Evolutionary conservation across 768 basidiomycete genomes (phyloP).

Genomic region (Leccinum rimulosum): DNA sequence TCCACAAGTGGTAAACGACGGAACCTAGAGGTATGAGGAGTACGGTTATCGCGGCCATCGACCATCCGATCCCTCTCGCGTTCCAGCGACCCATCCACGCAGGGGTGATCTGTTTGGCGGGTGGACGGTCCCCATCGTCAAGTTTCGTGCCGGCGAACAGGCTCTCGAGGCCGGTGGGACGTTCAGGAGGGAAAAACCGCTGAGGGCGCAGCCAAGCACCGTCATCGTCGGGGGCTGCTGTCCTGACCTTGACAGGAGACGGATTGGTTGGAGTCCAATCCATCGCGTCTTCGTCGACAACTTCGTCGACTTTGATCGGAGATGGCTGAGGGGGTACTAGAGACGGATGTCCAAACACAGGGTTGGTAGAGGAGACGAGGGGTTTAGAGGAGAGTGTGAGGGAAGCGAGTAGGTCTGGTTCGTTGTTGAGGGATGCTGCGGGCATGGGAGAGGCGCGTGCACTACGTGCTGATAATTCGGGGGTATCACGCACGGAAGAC

Average conservation of each 20-base stretch:
- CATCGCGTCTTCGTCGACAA: constrained; percentile 45
- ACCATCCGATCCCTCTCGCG: constrained; percentile 10
- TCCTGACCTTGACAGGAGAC: constrained; percentile 24
- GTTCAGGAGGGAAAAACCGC: constrained; percentile 74
- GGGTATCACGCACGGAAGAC: constrained; percentile 41
- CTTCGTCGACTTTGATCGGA: constrained; percentile 28
- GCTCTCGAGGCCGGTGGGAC: constrained; percentile 72
- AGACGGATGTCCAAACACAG: constrained; percentile 73
- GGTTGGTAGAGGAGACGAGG: constrained; percentile 44
- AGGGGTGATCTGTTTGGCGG: background rate
- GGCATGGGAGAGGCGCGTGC: constrained; percentile 29
- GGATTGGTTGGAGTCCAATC: constrained; percentile 66
- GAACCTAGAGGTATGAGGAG: constrained; percentile 20
- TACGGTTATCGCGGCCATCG: constrained; percentile 9
- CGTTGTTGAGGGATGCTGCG: constrained; percentile 25
- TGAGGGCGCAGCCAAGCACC: constrained; percentile 64
- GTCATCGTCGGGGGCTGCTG: constrained; percentile 30
- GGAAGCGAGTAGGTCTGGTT: constrained; percentile 60
- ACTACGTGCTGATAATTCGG: constrained; percentile 27
- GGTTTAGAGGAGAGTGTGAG: constrained; percentile 68
- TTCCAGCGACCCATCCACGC: background rate
- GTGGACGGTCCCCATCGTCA: constrained; percentile 38
- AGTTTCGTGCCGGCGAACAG: constrained; percentile 63
- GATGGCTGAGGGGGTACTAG: constrained; percentile 34
- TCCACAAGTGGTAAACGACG: constrained; percentile 24